phyloP scores from a whole-genome alignment of 805 yeast species.

The Ogataea trehaloabstinens region DNA sequence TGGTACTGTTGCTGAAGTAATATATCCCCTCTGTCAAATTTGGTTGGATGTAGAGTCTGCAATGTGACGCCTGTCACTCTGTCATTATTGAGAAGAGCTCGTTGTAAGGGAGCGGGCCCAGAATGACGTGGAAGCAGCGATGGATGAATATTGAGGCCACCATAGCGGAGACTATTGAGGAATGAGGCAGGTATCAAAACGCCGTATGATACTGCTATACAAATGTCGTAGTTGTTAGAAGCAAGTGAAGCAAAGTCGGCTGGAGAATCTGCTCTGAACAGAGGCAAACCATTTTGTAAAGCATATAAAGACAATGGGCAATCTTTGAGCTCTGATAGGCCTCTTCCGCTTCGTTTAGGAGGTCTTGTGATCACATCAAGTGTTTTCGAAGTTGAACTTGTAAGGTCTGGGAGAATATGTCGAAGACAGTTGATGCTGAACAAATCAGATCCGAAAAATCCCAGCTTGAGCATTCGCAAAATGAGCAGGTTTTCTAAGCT shows the following conservation, averaged over 20 bases:
- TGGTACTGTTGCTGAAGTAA: slow-evolving; percentile 52
- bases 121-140: slow-evolving; percentile 77
- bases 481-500: no score
- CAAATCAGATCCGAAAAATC: slow-evolving; percentile 76
- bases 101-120: slow-evolving; percentile 90
- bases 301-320: slow-evolving; percentile 54
- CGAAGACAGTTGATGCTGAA: slow-evolving; percentile 60
- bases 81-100: slow-evolving; percentile 66
- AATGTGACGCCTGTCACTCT: slow-evolving; percentile 75
- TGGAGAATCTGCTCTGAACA: slow-evolving; percentile 52
- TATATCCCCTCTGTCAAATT: slow-evolving; percentile 78
- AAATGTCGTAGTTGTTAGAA: slow-evolving; percentile 47
- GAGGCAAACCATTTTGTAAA: slow-evolving; percentile 27
- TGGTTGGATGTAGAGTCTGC: slow-evolving; percentile 84
- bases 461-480: slow-evolving; percentile 37
- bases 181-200: slow-evolving; percentile 67
- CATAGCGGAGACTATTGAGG: slow-evolving; percentile 45
- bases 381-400: slow-evolving; percentile 5
- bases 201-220: slow-evolving; percentile 93
- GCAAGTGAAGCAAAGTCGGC: slow-evolving; percentile 34
- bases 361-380: slow-evolving; percentile 64
- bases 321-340: slow-evolving; percentile 42
- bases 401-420: slow-evolving; percentile 30
- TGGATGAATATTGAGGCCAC: slow-evolving; percentile 92
- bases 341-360: slow-evolving; percentile 65